Base-by-base conservation (phyloP, 2,329 filamentous ascomycete species). In the Phialophora verrucosa region DNA sequence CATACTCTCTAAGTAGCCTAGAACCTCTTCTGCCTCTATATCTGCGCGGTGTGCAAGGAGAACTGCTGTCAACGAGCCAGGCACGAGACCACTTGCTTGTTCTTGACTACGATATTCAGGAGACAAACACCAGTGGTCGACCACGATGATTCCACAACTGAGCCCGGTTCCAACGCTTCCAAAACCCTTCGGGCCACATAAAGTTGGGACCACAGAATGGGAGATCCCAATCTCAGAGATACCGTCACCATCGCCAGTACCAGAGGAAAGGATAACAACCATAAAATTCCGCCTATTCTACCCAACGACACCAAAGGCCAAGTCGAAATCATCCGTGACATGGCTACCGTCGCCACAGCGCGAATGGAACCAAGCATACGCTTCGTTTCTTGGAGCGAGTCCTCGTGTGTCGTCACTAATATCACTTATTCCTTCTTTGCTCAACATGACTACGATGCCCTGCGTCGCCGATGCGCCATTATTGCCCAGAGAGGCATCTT, bases 201-300 rank as follows among this genome's bases (percentile, higher is more conserved):
- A 88, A 73, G 91, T 95, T 65, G 92, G 91, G 69, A 91, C 90
- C 2, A 82, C 92, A 71, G 92, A 96, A 73, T 83, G 94, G 70
- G 92, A 96, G 79, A 86, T 96, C 17, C 90, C 92, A 51, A 83
- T 90, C 10, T 75, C 79, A 14, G 80, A 85, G 44, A 76, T 86
- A 17, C 73, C 78, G 35, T 77, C 76, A 2, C 75, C 78, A 1
- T 82, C 84, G 31, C 86, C 88, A 0, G 82, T 84, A 25, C 80
- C 83, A 3, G 77, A 81, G 7, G 85, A 87, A 5, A 80, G 83
- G 7, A 87, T 93, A 54, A 82, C 87, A 23, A 96, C 92, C 0
- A 83, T 96, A 29, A 89, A 91, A 64, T 95, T 92, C 76, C 87
- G 92, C 69, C 83, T 96, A 65, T 96, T 91, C 79, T 96, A 96